Base-by-base conservation (phyloP, 371 early-diverging fungal species). In the Rhizopus delemar region DNA sequence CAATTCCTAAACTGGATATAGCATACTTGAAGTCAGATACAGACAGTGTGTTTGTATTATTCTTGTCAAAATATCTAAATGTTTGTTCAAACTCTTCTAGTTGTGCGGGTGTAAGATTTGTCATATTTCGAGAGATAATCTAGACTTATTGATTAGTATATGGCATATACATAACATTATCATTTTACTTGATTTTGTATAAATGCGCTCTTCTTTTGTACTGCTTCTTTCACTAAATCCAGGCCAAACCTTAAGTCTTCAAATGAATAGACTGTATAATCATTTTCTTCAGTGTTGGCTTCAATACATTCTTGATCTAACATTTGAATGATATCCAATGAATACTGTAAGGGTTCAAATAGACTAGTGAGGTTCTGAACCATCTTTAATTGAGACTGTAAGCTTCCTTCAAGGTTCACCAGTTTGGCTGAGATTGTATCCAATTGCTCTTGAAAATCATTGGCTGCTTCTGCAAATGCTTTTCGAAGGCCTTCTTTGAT, bases 231-330 rank as follows among this genome's bases (percentile, higher is more conserved):
- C 29, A 94, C 76, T 41, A 95, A 68, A 22, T 84, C 87, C 8
- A 91, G 77, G 53, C 96, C 96, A 66, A 95, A 96, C 29, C 80
- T 79, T 8, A 97, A 75, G 66, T 96, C 96, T 43, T 95, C 93
- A 8, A 88, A 82, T 16, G 93, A 86, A 69, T 90, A 93, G 9
- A 94, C 90, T 4, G 96, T 95, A 59, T 92, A 91, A 69, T 91
- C 96, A 65, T 93, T 94, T 72, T 95, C 95, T 73, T 95, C 96
- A 36, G 95, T 91, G 63, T 90, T 86, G 46, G 95, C 96, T 34
- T 91, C 89, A 2, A 74, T 68, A 60, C 93, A 93, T 45, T 87
- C 86, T 48, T 70, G 70, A 70, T 93, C 88, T 5, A 92, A 65
- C 1, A 73, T 65, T 41, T 86, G 74, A 49, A 96, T 80, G 0